Percentiles rank a stretch among this genome's conserved stretches.
phyloP scores from a whole-genome alignment of 2,329 filamentous ascomycete species.

The Fusarium sp. region DNA sequence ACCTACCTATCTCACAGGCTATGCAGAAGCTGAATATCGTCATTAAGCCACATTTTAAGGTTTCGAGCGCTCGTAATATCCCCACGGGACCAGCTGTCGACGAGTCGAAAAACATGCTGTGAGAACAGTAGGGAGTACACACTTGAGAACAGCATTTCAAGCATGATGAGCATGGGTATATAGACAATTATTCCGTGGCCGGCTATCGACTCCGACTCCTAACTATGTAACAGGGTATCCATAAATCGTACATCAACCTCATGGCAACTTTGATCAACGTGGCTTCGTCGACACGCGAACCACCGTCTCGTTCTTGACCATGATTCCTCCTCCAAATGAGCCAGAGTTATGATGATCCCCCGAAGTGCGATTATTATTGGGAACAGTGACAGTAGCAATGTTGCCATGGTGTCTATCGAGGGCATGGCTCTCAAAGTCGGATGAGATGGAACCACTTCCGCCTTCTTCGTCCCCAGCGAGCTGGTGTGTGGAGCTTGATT shows the following conservation, averaged over 20 bases:
- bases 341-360: not conserved
- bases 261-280: not conserved
- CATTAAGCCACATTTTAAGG: not conserved
- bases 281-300: slow-evolving; percentile 1
- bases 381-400: slow-evolving; percentile 4
- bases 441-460: not conserved
- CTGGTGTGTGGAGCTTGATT: slow-evolving; percentile 25
- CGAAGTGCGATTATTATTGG: not conserved
- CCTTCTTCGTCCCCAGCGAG: slow-evolving; percentile 12
- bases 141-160: not conserved
- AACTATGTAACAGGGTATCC: not conserved
- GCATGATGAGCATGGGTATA: not conserved
- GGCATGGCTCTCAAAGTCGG: slow-evolving; percentile 27
- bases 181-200: not conserved
- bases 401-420: slow-evolving; percentile 13
- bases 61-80: not conserved
- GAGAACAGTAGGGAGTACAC: no score
- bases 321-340: slow-evolving; percentile 9
- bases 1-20: no score
- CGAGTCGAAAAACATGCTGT: no score
- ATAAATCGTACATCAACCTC: not conserved
- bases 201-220: not conserved
- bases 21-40: no score
- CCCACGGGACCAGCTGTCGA: not conserved
- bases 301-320: slow-evolving; percentile 33